Conservation (phyloP, 257 asterid species). For the Solanum phureja region DNA sequence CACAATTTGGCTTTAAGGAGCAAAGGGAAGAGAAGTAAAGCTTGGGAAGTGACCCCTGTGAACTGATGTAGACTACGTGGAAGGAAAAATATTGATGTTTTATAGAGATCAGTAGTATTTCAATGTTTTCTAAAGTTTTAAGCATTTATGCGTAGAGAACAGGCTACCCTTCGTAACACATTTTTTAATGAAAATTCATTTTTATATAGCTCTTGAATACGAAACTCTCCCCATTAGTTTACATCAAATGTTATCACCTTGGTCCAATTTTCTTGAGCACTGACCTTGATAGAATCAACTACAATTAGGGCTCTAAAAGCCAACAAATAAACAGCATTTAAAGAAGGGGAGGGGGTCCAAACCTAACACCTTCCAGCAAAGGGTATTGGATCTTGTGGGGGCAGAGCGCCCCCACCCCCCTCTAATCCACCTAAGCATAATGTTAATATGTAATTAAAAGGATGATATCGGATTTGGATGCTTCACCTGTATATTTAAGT, state of each 20-base stretch:
- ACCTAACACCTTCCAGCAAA: not conserved
- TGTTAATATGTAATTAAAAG: not conserved
- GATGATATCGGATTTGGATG: not conserved
- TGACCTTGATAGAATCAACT: not conserved
- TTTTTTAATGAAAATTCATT: not conserved
- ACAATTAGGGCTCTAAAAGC: not conserved
- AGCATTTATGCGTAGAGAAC: not conserved
- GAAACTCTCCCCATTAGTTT: not conserved
- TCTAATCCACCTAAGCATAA: not conserved
- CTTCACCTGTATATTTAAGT: slow-evolving; percentile 79
- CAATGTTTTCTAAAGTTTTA: not conserved
- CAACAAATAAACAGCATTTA: not conserved
- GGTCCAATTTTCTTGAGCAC: not conserved
- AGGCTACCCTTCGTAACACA: not conserved
- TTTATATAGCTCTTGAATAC: not conserved
- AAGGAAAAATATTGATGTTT: not conserved
- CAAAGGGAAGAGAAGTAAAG: not conserved
- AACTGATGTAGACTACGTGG: not conserved
- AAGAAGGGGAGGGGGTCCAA: not conserved
- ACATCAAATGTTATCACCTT: not conserved
- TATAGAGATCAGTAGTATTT: not conserved
- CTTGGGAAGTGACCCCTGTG: not conserved
- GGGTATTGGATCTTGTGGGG: not conserved
- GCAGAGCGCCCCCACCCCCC: not conserved
- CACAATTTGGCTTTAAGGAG: not conserved